phyloP scores from a whole-genome alignment of 2,329 filamentous ascomycete species.

The Passalora sequoiae region DNA sequence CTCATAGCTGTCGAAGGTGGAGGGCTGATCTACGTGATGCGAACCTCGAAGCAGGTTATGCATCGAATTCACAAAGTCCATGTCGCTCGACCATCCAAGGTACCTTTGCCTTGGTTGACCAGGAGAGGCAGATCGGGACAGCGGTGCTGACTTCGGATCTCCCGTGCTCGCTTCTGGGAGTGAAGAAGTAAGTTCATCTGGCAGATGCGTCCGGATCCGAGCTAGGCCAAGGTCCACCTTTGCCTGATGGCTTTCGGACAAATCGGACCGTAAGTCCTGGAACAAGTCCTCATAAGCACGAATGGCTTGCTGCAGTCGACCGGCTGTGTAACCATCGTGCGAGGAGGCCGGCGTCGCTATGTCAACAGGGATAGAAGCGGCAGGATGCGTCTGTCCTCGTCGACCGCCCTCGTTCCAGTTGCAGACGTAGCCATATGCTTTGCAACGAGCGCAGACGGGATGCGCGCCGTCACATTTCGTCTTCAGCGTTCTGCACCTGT shows the following conservation, averaged over 20 bases:
- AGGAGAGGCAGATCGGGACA: too few relatives aligned
- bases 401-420: slow-evolving; percentile 11
- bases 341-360: too few relatives aligned
- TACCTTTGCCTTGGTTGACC: background rate
- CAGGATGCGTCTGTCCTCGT: slow-evolving; percentile 10
- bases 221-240: slow-evolving; percentile 4
- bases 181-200: too few relatives aligned
- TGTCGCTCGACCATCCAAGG: background rate
- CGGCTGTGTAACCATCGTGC: too few relatives aligned
- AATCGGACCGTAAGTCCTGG: background rate
- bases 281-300: slow-evolving; percentile 12
- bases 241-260: background rate
- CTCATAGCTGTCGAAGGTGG: slow-evolving; percentile 3
- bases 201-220: slow-evolving; percentile 7
- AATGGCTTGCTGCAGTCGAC: slow-evolving; percentile 9
- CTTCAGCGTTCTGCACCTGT: slow-evolving; percentile 13
- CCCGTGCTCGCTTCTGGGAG: too few relatives aligned
- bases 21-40: background rate
- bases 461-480: slow-evolving; percentile 12
- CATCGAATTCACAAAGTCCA: background rate
- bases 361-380: slow-evolving; percentile 2
- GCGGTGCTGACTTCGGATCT: too few relatives aligned
- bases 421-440: slow-evolving; percentile 14
- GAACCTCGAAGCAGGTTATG: background rate
- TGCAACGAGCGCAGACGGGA: slow-evolving; percentile 11